Conservation (phyloP, 768 basidiomycete genomes). For the Scleroderma bovista region DNA sequence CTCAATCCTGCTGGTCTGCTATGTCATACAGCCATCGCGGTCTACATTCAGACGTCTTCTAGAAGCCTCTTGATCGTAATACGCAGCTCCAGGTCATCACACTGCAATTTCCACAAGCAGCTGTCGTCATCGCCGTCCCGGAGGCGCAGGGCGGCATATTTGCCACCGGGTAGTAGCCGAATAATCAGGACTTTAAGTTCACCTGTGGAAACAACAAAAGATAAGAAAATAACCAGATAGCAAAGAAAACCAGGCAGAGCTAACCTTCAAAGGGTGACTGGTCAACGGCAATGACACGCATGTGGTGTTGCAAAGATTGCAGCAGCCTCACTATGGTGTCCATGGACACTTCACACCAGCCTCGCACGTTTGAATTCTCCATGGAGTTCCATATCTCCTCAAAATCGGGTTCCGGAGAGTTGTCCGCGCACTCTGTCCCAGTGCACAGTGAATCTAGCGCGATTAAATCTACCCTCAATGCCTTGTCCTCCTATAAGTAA, state of each 20-base stretch:
- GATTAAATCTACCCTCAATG: conserved; percentile 53
- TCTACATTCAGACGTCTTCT: conserved; percentile 9
- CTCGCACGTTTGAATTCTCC: conserved; percentile 43
- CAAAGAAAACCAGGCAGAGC: conserved; percentile 10
- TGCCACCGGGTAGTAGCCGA: conserved; percentile 13
- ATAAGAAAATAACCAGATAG: conserved; percentile 1
- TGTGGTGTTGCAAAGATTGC: conserved; percentile 39
- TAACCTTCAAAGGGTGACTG: conserved; percentile 57
- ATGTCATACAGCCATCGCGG: too few species aligned
- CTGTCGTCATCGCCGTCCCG: conserved; percentile 63
- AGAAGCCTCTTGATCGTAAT: conserved; percentile 41
- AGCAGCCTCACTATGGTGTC: conserved; percentile 50
- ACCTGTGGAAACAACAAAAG: conserved; percentile 34
- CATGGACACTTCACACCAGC: conserved; percentile 62
- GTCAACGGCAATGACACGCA: conserved; percentile 51
- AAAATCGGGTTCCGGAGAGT: conserved; percentile 38
- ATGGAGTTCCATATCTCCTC: conserved; percentile 52
- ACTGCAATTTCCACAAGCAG: conserved; percentile 67
- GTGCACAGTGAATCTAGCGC: conserved; percentile 69
- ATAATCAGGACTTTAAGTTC: conserved; percentile 58
- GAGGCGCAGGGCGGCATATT: conserved; percentile 45
- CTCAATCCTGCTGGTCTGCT: too few species aligned
- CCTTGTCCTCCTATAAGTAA: conserved; percentile 23
- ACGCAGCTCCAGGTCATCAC: conserved; percentile 40
- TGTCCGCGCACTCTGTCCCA: conserved; percentile 35